phyloP scores from a whole-genome alignment of 495 filamentous ascomycete genomes.

The Talaromyces stipitatus region DNA sequence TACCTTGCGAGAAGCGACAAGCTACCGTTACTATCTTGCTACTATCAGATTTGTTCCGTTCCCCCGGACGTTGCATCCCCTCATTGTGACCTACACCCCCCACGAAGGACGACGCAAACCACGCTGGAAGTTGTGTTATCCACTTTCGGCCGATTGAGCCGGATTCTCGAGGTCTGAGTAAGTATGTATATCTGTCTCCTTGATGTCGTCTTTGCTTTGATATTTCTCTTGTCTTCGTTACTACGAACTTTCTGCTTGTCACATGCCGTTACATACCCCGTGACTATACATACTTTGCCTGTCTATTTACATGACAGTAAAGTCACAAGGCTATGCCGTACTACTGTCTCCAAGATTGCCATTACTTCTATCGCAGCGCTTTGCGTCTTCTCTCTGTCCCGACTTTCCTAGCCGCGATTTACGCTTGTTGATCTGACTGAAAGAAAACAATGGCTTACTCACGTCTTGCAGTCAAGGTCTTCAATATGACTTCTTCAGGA shows the following conservation, averaged over 20 bases:
- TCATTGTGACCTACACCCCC: not conserved
- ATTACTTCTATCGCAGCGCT: slow-evolving; percentile 86
- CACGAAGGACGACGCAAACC: not conserved
- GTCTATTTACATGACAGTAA: not conserved
- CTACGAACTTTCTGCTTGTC: not conserved
- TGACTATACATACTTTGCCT: not conserved
- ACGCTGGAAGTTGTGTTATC: not conserved
- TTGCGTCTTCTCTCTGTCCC: slow-evolving; percentile 73
- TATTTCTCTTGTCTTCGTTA: not conserved
- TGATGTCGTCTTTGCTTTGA: not conserved
- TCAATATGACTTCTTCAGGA: slow-evolving; percentile 23
- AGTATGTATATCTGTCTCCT: not conserved
- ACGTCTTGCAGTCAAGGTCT: slow-evolving; percentile 38
- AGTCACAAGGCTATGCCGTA: slow-evolving; percentile 55
- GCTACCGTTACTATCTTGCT: not conserved
- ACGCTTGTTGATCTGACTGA: slow-evolving; percentile 40
- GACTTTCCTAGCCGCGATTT: slow-evolving; percentile 66
- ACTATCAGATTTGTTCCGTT: not conserved
- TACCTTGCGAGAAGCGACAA: no score
- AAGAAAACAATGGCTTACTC: slow-evolving; percentile 47
- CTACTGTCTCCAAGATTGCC: slow-evolving; percentile 80
- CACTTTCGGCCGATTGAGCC: not conserved
- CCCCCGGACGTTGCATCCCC: not conserved
- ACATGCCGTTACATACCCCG: slow-evolving; percentile 1
- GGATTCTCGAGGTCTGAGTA: not conserved